Base-by-base conservation (phyloP, 2,329 filamentous ascomycete genomes). In the Colletotrichum lindemuthianum region DNA sequence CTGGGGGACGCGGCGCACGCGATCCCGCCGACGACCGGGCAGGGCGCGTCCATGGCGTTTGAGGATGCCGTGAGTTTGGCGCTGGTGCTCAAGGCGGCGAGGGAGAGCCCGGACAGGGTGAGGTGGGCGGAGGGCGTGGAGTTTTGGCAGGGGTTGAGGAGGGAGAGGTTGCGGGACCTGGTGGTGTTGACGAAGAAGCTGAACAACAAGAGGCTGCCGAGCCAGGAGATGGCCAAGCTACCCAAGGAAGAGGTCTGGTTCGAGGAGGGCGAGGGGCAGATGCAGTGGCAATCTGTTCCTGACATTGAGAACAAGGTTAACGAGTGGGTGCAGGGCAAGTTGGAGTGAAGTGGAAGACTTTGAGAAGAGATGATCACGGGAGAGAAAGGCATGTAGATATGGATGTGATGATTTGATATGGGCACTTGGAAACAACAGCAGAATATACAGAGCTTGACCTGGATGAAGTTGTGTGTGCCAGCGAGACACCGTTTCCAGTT, bases 21-120 rank as follows among this genome's bases (percentile, higher is more conserved):
- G 0, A 79, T 84, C 12, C 81, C 81, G 0, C 82, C 81, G 0
- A 78, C 78, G 0, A 78, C 80, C 0, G 81, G 82, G 0, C 82
- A 84, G 63, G 80, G 82, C 0, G 75, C 78, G 1, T 82, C 82
- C 58, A 79, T 82, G 50, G 80, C 80, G 0, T 79, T 83, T 39
- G 84, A 86, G 65, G 84, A 87, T 63, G 78, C 81, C 1, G 81
- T 80, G 56, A 78, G 76, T 0, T 75, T 85, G 32, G 77, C 81
- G 2, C 70, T 80, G 3, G 67, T 85, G 0, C 58, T 79, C 59
- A 71, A 70, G 33, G 68, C 76, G 61, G 36, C 60, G 36, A 60
- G 65, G 45, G 65, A 47, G 11, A 70, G 52, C 33, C 67, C 37
- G 10, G 60, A 16, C 8, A 71, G 63, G n/a, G 69, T 76, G 9